phyloP scores from a whole-genome alignment of 2,329 filamentous ascomycete genomes.

The Colletotrichum sp. region DNA sequence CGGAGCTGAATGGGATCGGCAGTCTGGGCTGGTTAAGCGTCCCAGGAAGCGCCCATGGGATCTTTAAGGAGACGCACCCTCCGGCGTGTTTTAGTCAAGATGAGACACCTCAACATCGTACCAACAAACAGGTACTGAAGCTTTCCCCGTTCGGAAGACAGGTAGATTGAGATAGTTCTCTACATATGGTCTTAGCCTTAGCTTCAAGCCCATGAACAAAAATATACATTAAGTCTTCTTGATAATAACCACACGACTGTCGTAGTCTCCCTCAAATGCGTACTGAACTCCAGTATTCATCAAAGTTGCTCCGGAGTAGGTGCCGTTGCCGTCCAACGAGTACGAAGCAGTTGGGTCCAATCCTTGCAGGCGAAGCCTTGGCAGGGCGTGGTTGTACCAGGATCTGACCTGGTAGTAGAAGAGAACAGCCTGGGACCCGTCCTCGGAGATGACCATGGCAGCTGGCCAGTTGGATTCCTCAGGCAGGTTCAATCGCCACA shows the following conservation, averaged over 20 bases:
- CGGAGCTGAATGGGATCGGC: not conserved
- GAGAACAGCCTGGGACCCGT: slow-evolving; percentile 54
- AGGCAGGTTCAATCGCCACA: slow-evolving; percentile 64
- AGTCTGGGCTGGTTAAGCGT: not conserved
- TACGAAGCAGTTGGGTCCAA: slow-evolving; percentile 61
- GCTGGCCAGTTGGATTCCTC: slow-evolving; percentile 68
- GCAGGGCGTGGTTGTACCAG: slow-evolving; percentile 56
- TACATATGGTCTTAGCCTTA: not conserved
- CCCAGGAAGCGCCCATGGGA: not conserved
- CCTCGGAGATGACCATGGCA: slow-evolving; percentile 61
- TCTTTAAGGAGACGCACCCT: not conserved
- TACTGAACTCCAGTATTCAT: slow-evolving; percentile 68
- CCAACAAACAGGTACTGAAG: rapidly evolving
- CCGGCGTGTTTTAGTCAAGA: not conserved
- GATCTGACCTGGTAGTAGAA: slow-evolving; percentile 66
- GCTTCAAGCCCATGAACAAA: rapidly evolving
- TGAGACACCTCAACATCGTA: rapidly evolving
- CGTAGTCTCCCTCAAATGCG: slow-evolving; percentile 56
- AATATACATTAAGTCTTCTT: slow-evolving; percentile 41
- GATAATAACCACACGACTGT: slow-evolving; percentile 62
- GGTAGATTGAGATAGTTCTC: rapidly evolving
- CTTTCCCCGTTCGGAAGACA: rapidly evolving
- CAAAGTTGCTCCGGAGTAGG: slow-evolving; percentile 62
- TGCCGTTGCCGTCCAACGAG: slow-evolving; percentile 49
- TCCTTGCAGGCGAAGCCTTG: slow-evolving; percentile 60